Evolutionary conservation across 2,329 filamentous ascomycete genomes (phyloP).

Genomic region (Curvularia lunata): DNA sequence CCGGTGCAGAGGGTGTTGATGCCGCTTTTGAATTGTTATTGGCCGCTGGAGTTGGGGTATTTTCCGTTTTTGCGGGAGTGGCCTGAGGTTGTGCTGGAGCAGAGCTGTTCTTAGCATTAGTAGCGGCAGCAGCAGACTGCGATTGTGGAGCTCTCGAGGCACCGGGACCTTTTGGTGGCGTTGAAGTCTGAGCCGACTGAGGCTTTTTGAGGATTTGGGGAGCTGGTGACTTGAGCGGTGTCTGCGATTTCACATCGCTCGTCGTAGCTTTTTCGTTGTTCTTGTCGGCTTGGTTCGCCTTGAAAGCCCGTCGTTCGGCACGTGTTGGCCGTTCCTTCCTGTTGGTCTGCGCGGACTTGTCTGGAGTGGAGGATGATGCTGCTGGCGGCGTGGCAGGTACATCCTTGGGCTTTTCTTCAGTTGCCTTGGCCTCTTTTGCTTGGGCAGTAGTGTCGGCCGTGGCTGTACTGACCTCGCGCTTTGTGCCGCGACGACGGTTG

Average conservation of each 20-base stretch:
- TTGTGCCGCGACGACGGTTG: slow-evolving; percentile 52
- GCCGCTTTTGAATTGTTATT: slow-evolving; percentile 15
- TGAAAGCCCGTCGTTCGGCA: slow-evolving; percentile 48
- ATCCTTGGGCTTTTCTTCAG: slow-evolving; percentile 42
- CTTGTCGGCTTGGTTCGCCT: slow-evolving; percentile 46
- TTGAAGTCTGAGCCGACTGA: slow-evolving; percentile 30
- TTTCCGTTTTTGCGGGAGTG: slow-evolving; percentile 23
- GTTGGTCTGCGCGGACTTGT: slow-evolving; percentile 39
- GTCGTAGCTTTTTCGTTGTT: slow-evolving; percentile 33
- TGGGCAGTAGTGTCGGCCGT: slow-evolving; percentile 28
- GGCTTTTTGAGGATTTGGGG: slow-evolving; percentile 52
- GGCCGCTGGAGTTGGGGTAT: slow-evolving; percentile 13
- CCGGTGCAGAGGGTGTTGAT: slow-evolving; percentile 30
- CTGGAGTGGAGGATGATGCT: slow-evolving; percentile 21
- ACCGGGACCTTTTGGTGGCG: slow-evolving; percentile 41
- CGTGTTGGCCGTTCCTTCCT: slow-evolving; percentile 50
- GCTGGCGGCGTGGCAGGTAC: slow-evolving; percentile 21
- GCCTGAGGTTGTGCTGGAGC: slow-evolving; percentile 27
- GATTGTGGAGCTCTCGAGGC: slow-evolving; percentile 38
- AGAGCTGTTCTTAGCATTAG: slow-evolving; percentile 19
- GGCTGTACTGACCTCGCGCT: slow-evolving; percentile 40
- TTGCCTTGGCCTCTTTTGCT: slow-evolving; percentile 35
- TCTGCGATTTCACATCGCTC: slow-evolving; percentile 35
- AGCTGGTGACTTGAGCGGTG: slow-evolving; percentile 36
- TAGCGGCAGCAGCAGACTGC: slow-evolving; percentile 36